These are phyloP conservation scores for Cladosporium oxysporum DNA, from an alignment of 2,329 filamentous ascomycete species.

Conservation along the genomic window DNA sequence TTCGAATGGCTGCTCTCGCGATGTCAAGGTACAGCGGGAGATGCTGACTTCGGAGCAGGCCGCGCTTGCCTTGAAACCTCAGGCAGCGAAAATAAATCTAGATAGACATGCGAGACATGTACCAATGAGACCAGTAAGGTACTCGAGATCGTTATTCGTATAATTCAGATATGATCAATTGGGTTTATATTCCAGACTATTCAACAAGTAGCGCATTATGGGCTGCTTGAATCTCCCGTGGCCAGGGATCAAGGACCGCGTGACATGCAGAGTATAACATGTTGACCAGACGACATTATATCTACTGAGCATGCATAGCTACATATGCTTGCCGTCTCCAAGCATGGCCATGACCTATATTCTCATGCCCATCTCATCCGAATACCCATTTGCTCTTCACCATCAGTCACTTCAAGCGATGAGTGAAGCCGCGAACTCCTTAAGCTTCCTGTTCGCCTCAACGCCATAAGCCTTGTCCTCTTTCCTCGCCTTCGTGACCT, in stretches of 20 bases:
- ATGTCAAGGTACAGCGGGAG: constrained; percentile 3
- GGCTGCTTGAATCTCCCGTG: no score
- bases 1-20: constrained; percentile 6
- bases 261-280: background rate
- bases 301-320: background rate
- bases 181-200: background rate
- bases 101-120: no score
- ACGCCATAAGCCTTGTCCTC: constrained; percentile 23
- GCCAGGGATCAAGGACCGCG: background rate
- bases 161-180: background rate
- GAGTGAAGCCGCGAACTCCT: constrained; percentile 23
- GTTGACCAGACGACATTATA: background rate
- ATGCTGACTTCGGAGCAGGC: constrained; percentile 17
- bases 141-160: background rate
- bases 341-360: background rate
- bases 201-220: no score
- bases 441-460: constrained; percentile 27
- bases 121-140: background rate
- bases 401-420: background rate
- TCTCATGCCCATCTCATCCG: background rate
- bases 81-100: background rate
- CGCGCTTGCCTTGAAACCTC: background rate
- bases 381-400: background rate
- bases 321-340: background rate
- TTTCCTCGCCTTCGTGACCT: constrained; percentile 25